A percentile compares a stretch with the other conserved stretches of the same genome.
These are phyloP conservation scores for Talaromyces verruculosus DNA, from an alignment of 2,329 filamentous ascomycete genomes.

Conservation along the genomic window DNA sequence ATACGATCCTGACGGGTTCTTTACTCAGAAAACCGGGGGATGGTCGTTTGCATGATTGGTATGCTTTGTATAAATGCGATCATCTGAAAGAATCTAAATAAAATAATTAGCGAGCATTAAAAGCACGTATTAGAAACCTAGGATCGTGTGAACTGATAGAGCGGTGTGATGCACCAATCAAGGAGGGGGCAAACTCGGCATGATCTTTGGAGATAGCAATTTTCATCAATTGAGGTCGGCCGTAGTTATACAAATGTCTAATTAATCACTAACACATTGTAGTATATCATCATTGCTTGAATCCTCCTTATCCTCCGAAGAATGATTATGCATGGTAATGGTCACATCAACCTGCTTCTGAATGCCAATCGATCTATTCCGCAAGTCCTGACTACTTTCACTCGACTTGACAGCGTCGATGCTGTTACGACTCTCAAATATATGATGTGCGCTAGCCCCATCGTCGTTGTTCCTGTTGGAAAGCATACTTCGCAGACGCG, in stretches of 20 bases:
- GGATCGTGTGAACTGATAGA: neutral
- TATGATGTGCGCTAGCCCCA: slow-evolving; percentile 3
- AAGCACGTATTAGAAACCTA: neutral
- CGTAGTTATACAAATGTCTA: neutral
- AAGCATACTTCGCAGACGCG: slow-evolving; percentile 7
- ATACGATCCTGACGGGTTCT: slow-evolving; percentile 36
- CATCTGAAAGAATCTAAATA: neutral
- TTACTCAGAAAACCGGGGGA: neutral
- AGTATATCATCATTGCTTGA: neutral
- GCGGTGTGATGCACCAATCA: neutral
- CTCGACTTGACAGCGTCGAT: neutral
- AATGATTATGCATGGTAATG: neutral
- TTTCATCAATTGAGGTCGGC: neutral
- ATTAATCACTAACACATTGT: neutral
- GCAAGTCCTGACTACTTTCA: slow-evolving; percentile 3
- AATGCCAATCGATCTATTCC: neutral
- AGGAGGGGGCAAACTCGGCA: neutral
- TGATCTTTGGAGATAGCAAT: neutral
- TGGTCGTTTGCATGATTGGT: neutral
- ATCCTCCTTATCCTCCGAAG: neutral
- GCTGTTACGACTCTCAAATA: slow-evolving; percentile 7
- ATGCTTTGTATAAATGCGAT: neutral
- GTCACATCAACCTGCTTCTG: slow-evolving; percentile 13
- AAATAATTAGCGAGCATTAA: neutral
- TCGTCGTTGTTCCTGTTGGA: neutral